Base-by-base conservation (phyloP, 2,329 filamentous ascomycete genomes). In the Diaporthe ilicicola region DNA sequence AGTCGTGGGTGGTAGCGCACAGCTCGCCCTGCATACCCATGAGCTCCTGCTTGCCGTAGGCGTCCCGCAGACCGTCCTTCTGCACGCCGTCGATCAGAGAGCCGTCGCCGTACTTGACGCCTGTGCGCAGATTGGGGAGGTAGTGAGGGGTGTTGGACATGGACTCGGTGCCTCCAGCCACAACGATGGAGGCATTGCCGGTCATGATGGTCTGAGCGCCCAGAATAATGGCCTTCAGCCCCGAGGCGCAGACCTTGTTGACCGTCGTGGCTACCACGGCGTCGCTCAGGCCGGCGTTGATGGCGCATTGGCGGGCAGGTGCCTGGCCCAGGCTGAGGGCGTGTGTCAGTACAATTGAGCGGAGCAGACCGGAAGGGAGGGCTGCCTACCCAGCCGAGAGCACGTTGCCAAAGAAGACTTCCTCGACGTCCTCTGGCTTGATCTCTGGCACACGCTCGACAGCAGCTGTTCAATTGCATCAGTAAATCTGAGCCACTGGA, bases 101-200 rank as follows among this genome's bases (percentile, higher is more conserved):
- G 85, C 95, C 92, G 84, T 98, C 90, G 78, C 96, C 96, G 83
- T 97, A 99, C 86, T 98, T 98, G 82, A 93, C 91, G 76, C 96
- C 96, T 75, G 84, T 92, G 82, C 96, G 93, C 77, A 97, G 87
- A 82, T 87, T 93, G 75, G 94, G 93, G 67, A 98, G 92, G 87
- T 99, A 99, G 87, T 99, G 95, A 65, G 96, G 96, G 68, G 92
- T 88, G 86, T 98, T 98, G 80, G 95, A 97, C 96, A 99, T 99
- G 87, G 94, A 97, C 87, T 99, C 96, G 76, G 95, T 91, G 77
- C 96, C 96, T 79, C 95, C 96, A 75, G 95, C 96, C 72, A 99
- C 94, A 75, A 99, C 91, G 75, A 98, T 92, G 77, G 94, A 92
- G 75, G 95, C 95, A 81, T 94, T 97, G 76, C 96, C 95, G 67